Percentiles rank a stretch among this genome's conserved stretches.
Evolutionary conservation across 495 filamentous ascomycete species (phyloP).

Genomic region (Aspergillus haitiensis): DNA sequence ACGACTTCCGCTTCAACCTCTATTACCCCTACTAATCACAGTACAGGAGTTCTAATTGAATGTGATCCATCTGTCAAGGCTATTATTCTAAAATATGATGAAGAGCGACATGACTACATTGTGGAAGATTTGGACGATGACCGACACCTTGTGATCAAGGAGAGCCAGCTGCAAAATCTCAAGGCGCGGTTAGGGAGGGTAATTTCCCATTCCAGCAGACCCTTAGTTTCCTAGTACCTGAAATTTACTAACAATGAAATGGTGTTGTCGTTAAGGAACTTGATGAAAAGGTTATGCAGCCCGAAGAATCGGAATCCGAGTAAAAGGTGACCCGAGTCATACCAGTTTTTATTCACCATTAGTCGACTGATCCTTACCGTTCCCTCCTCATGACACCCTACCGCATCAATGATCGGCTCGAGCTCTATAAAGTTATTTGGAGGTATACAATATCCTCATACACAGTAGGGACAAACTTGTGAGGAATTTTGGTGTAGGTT

Average conservation of each 20-base stretch:
- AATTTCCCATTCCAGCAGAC: constrained; percentile 19
- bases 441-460: neutral
- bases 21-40: neutral
- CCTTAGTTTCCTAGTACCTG: too few species aligned
- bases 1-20: neutral
- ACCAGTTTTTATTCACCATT: neutral
- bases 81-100: constrained; percentile 71
- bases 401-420: too few species aligned
- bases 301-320: constrained; percentile 53
- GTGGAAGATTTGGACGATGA: constrained; percentile 75
- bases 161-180: constrained; percentile 59
- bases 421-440: too few species aligned
- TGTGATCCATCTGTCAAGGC: constrained; percentile 79
- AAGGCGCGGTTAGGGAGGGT: constrained; percentile 63
- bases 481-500: too few species aligned
- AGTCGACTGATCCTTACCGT: neutral
- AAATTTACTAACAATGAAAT: neutral
- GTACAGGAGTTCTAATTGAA: constrained; percentile 67
- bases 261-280: constrained; percentile 40
- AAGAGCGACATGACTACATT: constrained; percentile 66
- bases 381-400: neutral
- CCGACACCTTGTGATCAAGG: constrained; percentile 68
- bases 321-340: constrained; percentile 18
- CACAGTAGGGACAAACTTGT: too few species aligned
- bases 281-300: constrained; percentile 55